phyloP scores from a whole-genome alignment of 2,329 filamentous ascomycete genomes.

The Colletotrichum aenigma region DNA sequence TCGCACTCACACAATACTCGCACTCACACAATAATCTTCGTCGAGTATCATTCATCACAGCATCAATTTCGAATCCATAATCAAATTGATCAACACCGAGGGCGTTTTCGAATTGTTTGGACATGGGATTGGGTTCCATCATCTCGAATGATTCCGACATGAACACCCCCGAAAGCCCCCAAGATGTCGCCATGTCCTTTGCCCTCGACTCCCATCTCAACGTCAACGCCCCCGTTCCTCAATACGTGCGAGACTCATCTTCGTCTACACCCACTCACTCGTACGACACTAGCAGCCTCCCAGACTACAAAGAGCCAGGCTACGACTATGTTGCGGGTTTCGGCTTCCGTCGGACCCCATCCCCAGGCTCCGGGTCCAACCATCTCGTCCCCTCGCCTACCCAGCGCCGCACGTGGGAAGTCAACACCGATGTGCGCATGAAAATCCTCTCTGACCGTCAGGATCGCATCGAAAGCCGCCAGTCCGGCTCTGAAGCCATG shows the following conservation, averaged over 20 bases:
- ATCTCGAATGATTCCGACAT: neutral
- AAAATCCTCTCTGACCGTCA: neutral
- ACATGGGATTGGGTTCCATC: neutral
- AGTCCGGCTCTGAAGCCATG: neutral
- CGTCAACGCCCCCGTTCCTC: neutral
- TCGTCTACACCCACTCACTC: neutral
- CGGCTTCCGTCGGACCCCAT: neutral
- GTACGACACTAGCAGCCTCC: neutral
- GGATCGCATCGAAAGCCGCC: neutral
- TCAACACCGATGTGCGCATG: neutral
- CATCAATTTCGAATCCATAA: neutral
- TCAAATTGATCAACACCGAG: too few relatives aligned
- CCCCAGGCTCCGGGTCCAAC: neutral
- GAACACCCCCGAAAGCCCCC: neutral
- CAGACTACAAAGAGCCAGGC: neutral
- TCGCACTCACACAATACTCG: neutral
- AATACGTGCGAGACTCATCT: neutral
- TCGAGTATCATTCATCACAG: neutral
- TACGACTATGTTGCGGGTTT: neutral
- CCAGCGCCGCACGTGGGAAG: neutral
- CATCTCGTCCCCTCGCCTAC: neutral
- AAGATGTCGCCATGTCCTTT: neutral
- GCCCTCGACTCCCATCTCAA: neutral
- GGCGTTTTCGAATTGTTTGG: accelerated
- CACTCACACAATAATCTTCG: neutral